Percentiles rank a stretch among this genome's conserved stretches.
phyloP scores from a whole-genome alignment of 1,139 yeast genomes.

The Kodamaea ohmeri region DNA sequence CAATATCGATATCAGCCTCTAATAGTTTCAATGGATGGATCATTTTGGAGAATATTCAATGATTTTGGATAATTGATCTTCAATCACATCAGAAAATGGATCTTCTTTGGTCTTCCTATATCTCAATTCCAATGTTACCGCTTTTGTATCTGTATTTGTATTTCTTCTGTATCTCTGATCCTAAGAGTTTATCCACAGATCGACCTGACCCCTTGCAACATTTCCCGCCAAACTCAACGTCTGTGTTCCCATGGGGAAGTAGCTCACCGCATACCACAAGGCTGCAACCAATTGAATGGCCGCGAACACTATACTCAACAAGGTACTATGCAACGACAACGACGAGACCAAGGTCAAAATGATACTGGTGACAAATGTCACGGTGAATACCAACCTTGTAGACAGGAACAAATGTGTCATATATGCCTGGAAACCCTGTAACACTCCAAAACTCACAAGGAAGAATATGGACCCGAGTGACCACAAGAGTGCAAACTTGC shows the following conservation, averaged over 20 bases:
- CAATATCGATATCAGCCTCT: too few relatives aligned
- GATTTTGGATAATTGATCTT: too few relatives aligned
- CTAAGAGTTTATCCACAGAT: slow-evolving; percentile 52
- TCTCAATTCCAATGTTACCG: too few relatives aligned
- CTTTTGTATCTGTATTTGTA: too few relatives aligned
- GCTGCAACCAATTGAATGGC: slow-evolving; percentile 51
- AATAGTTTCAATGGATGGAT: too few relatives aligned
- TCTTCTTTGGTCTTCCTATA: too few relatives aligned
- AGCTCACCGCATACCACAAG: slow-evolving; percentile 58
- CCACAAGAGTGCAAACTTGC: slow-evolving; percentile 61
- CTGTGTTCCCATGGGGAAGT: slow-evolving; percentile 60
- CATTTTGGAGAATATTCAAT: too few relatives aligned
- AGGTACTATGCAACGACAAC: slow-evolving; percentile 44
- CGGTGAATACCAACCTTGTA: slow-evolving; percentile 51
- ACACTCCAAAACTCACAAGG: slow-evolving; percentile 54
- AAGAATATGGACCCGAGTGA: slow-evolving; percentile 59
- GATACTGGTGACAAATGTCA: slow-evolving; percentile 49
- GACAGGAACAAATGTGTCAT: slow-evolving; percentile 47
- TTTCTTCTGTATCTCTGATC: not conserved
- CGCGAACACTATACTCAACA: slow-evolving; percentile 52
- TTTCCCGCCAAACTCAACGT: slow-evolving; percentile 52
- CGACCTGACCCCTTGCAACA: slow-evolving; percentile 58
- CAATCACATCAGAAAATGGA: too few relatives aligned
- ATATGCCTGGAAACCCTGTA: slow-evolving; percentile 53
- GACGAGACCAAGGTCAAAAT: slow-evolving; percentile 48